Percentiles rank a stretch among this genome's conserved stretches.
Evolutionary conservation across 495 filamentous ascomycete genomes (phyloP).

Genomic region (Trypethelium eluteriae): DNA sequence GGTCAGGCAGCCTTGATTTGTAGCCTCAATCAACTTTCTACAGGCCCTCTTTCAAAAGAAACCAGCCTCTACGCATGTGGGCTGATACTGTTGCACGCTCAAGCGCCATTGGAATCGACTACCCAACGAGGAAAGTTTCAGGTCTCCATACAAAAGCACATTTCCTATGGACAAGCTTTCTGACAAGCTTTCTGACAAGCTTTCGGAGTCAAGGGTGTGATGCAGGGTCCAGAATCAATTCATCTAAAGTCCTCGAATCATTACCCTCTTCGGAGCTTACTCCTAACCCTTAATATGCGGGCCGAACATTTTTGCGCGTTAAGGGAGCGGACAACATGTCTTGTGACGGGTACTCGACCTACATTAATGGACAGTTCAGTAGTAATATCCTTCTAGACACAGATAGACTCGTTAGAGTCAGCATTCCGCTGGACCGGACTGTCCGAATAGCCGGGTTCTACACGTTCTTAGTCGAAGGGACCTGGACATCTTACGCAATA

Average conservation of each 20-base stretch:
- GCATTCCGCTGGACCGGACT: background rate
- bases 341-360: background rate
- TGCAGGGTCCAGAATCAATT: background rate
- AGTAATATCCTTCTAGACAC: background rate
- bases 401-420: background rate
- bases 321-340: background rate
- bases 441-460: background rate
- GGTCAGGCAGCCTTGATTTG: background rate
- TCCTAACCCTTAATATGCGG: conserved; percentile 3
- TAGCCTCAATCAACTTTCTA: background rate
- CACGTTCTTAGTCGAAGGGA: background rate
- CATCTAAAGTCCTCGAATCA: background rate
- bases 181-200: background rate
- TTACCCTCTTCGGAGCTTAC: background rate
- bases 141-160: too few relatives aligned
- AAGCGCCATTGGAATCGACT: too few relatives aligned
- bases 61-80: too few relatives aligned
- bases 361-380: background rate
- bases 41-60: background rate
- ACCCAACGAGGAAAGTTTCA: too few relatives aligned
- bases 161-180: background rate
- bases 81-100: too few relatives aligned
- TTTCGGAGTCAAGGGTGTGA: background rate
- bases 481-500: background rate
- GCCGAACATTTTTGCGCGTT: background rate